A percentile compares a stretch with the other conserved stretches of the same genome.
Conservation (phyloP, 2,329 filamentous ascomycete genomes). For the Paracoccidioides lutzii region DNA sequence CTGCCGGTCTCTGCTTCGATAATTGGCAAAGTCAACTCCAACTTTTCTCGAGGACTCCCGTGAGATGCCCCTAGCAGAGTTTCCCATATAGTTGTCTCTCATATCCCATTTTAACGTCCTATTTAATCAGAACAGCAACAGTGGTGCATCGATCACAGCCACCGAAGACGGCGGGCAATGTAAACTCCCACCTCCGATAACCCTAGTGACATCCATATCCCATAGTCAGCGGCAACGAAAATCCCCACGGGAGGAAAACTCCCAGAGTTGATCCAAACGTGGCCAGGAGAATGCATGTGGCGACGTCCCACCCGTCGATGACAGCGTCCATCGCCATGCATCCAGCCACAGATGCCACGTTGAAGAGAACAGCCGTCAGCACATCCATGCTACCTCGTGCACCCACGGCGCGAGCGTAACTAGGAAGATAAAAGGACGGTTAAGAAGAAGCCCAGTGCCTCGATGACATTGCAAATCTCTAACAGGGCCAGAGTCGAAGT, state of each 20-base stretch:
- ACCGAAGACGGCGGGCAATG: neutral
- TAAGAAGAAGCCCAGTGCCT: slow-evolving; percentile 26
- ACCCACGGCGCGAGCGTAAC: slow-evolving; percentile 20
- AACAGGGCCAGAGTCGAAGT: slow-evolving; percentile 33
- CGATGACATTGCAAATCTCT: slow-evolving; percentile 30
- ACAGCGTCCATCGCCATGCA: slow-evolving; percentile 22
- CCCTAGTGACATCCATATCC: neutral
- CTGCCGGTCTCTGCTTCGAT: too few species aligned
- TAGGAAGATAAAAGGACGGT: slow-evolving; percentile 26
- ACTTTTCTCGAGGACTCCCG: too few species aligned
- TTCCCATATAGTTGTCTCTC: neutral
- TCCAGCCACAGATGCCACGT: slow-evolving; percentile 20
- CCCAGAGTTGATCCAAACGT: slow-evolving; percentile 28
- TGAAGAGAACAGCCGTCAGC: slow-evolving; percentile 18
- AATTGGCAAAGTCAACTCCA: too few species aligned
- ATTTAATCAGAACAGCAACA: neutral
- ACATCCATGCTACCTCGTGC: slow-evolving; percentile 14
- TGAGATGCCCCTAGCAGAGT: too few species aligned
- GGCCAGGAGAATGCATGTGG: slow-evolving; percentile 28
- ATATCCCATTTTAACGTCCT: neutral
- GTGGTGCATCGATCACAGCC: neutral
- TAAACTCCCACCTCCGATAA: neutral
- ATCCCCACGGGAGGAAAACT: slow-evolving; percentile 36
- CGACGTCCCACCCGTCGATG: slow-evolving; percentile 31
- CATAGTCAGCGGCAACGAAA: slow-evolving; percentile 28